Evolutionary conservation across 352 stramenopile genomes (phyloP), one percentile per base, ranked within the genome.

Genomic region (Phytophthora sp.): DNA sequence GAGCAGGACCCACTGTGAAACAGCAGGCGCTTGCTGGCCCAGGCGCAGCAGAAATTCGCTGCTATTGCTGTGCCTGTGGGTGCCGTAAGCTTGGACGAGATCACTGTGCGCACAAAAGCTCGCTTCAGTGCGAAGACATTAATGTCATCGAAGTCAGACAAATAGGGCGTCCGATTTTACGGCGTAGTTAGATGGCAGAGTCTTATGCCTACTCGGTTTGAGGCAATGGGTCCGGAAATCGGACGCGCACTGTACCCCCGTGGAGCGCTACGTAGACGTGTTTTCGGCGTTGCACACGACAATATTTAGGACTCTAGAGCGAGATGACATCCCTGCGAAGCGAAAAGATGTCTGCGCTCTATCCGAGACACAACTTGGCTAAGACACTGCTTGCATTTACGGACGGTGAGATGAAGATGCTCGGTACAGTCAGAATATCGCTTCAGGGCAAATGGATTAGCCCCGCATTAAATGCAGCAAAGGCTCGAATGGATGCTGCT

Each of bases 151-250:
- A 64, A 57, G 15, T 23, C 44, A 1, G 33, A 65, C 13, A 57
- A 52, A 16, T 65, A 57, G 20, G 45, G 45, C 0, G 36, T 65
- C 7, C 45, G 35, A 1, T 65, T 57, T 29, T 65, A 65, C 20
- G 31, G 13, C 1, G 46, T 65, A 11, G 45, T 65, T 0, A 42
- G 46, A 1, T 65, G n/a, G 36, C 6, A 57, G 20, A 57, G 24
- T 23, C n/a, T 47, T 47, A 29, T 29, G 1, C 21, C 1, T 29
- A 47, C 21, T 27, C 39, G 2, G 20, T 51, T 24, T 60, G 16
- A 26, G 38, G 51, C 42, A 63, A 55, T 18, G 55, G 55, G 30
- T 63, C 42, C 13, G 42, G 30, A 36, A 63, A 56, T 20, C 13
- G 44, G 5, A 36, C 44, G 4, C 31, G 21, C 26, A 49, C 42